These are phyloP conservation scores for Heliosperma pusillum DNA, from an alignment of 148 eudicot genomes.

Conservation along the genomic window DNA sequence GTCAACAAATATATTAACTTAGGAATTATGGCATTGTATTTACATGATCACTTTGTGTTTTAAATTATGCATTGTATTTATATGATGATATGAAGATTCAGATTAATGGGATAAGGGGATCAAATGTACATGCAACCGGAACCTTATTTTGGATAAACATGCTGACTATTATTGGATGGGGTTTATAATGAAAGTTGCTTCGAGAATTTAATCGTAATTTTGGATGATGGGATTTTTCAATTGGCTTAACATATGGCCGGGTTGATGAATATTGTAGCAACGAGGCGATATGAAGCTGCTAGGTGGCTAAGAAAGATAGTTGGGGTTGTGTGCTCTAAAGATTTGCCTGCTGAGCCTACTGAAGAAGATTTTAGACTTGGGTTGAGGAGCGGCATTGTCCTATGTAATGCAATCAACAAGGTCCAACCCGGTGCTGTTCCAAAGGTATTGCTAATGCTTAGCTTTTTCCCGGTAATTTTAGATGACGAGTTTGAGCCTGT, in stretches of 20 bases:
- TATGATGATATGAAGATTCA: too few relatives aligned
- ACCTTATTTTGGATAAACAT: too few relatives aligned
- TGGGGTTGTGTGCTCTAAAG: slow-evolving; percentile 80
- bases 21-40: too few relatives aligned
- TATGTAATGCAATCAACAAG: slow-evolving; percentile 88
- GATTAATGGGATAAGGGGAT: too few relatives aligned
- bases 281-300: slow-evolving; percentile 84
- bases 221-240: background rate
- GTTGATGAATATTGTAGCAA: slow-evolving; percentile 40
- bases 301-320: slow-evolving; percentile 82
- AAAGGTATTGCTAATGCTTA: slow-evolving; percentile 45
- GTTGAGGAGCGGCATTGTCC: slow-evolving; percentile 78
- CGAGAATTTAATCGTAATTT: too few relatives aligned
- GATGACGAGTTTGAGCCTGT: background rate
- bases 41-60: too few relatives aligned
- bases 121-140: too few relatives aligned
- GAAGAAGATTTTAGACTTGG: slow-evolving; percentile 89
- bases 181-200: too few relatives aligned
- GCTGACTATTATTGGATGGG: background rate
- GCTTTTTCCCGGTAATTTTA: background rate
- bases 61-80: too few relatives aligned
- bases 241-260: background rate
- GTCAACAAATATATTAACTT: too few relatives aligned
- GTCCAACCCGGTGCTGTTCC: slow-evolving; percentile 66
- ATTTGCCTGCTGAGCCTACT: slow-evolving; percentile 90